Base-by-base conservation (phyloP, 2,329 filamentous ascomycete species). In the Ambrosiella cleistominuta region DNA sequence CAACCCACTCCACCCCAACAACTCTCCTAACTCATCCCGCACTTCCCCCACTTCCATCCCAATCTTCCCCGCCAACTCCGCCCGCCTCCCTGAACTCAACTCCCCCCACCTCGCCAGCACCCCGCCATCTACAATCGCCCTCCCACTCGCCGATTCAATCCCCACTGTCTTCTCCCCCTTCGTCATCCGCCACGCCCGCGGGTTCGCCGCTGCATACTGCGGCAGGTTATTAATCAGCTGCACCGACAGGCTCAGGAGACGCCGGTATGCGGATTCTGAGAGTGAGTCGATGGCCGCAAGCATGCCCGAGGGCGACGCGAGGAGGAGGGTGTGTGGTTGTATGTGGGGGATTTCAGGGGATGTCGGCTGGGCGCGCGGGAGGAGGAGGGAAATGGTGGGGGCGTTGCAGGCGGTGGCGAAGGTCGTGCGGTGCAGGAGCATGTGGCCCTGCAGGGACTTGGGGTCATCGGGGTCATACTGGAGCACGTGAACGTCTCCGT, bases 381-480 rank as follows among this genome's bases (percentile, higher is more conserved):
- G 76, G 54, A 96, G 79, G 17, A 84, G 81, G 64, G 89, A 84
- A 42, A 78, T 79, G 0, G 86, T 84, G 0, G 86, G 81, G 62
- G 84, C 78, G 68, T 95, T 87, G 15, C 80, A 81, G 42, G 88
- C 89, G 0, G 87, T 82, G 67, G 90, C 85, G 72, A 98, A 97
- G 60, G 88, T 87, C 57, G 86, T 88, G 61, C 87, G 83, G 69
- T 91, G 88, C 7, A 98, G 78, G 27, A 98, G 79, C 45, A 90
- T 80, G 65, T 90, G 85, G 54, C 93, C 93, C 59, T 91, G 86
- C 39, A 95, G 81, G 6, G 89, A 94, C 73, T 95, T 94, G 13
- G 91, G 91, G 67, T 97, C 90, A 66, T 97, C 91, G 0, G 93
- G 93, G 66, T 97, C 90, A 66, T 93, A 98, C 69, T 97, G 88